Evolutionary conservation across 345 rosid genomes (phyloP).

Genomic region (Laguncularia racemosa): DNA sequence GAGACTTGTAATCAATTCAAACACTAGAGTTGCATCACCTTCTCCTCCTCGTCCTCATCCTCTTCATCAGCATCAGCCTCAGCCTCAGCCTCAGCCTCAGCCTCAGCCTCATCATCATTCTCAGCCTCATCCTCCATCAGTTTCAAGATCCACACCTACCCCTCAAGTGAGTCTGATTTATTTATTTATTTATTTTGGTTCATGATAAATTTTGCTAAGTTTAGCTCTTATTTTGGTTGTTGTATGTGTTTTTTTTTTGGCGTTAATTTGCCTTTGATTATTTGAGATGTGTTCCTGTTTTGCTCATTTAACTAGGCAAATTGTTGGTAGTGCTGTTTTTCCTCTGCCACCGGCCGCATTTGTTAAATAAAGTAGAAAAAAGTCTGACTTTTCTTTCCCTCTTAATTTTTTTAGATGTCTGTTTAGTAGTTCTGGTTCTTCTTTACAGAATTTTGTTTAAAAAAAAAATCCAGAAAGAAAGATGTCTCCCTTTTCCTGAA

Average conservation of each 20-base stretch:
- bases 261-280: no score
- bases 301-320: not conserved
- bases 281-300: no score
- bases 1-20: conserved; percentile 45
- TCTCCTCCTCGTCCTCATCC: conserved; percentile 26
- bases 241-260: no score
- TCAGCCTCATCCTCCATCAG: conserved; percentile 22
- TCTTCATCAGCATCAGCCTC: conserved; percentile 2
- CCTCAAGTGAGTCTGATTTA: conserved; percentile 48
- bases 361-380: no score
- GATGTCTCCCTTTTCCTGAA: no score
- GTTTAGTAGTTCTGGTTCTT: no score
- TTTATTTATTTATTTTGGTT: not conserved
- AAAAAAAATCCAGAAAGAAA: no score
- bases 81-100: conserved; percentile 10
- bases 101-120: not conserved
- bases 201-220: no score
- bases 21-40: conserved; percentile 36
- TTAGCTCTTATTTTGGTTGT: no score
- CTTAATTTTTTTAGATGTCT: no score
- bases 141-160: conserved; percentile 75
- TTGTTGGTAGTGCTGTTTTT: not conserved
- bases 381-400: no score
- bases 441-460: no score
- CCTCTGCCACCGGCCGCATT: not conserved